Base-by-base conservation (phyloP, 768 basidiomycete species). In the Suillus paluster region DNA sequence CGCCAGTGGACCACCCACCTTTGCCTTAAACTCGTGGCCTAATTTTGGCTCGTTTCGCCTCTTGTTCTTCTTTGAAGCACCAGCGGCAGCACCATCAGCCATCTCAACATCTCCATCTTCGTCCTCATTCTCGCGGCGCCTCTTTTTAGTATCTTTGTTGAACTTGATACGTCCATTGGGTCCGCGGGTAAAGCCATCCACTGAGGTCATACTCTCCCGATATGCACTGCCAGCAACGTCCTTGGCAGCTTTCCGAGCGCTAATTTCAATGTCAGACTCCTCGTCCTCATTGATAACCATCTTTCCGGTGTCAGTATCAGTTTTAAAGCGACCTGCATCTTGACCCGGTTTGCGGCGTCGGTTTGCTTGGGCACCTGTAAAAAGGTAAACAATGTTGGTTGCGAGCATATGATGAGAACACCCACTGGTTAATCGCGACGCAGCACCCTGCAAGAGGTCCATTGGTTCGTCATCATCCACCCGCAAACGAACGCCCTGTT, bases 71-170 rank as follows among this genome's bases (percentile, higher is more conserved):
- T 75, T 80, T 45, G 69, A 63, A 19, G 68, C 66, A n/a, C n/a
- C n/a, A n/a, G 67, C 68, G 48, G 80, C 79, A 61, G 91, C 86
- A 1, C 74, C 84, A 63, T 94, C 92, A 27, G 80, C 92, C 85
- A 94, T 90, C 64, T 94, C 91, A 57, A 92, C 80, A 63, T 91
- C 89, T 56, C 77, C 80, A 7, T 82, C 86, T 7, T 79, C 79
- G 19, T 86, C 86, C 62, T 82, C 83, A 61, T 87, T 85, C 57
- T 87, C 88, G 55, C 91, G 84, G 63, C 95, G 78, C 61, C 95
- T 87, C 75, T 97, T 95, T 77, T 96, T 99, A 41, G 95, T 98
- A 70, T 97, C 90, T 74, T 97, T 98, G 80, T 97, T 94, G 78
- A 99, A 98, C 75, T 94, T 96, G 72, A 99, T 77, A 58, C 86